Base-by-base conservation (phyloP, 2,329 filamentous ascomycete genomes). In the Cordyceps militaris region DNA sequence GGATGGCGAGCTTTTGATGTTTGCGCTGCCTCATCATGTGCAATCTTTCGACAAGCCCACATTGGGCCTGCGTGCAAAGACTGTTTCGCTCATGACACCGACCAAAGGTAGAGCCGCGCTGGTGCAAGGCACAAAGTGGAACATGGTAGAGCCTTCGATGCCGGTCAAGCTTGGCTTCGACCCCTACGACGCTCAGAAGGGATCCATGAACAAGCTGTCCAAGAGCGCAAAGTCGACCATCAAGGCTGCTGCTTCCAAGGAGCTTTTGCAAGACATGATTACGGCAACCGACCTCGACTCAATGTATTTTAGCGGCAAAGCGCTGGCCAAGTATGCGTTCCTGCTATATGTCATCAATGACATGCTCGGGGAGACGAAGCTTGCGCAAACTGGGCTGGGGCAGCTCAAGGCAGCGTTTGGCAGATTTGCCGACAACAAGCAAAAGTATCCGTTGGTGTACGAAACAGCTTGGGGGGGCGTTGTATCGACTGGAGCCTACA, bases 251-350 rank as follows among this genome's bases (percentile, higher is more conserved):
- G 88, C 90, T 1, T 76, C 79, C n/a, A 80, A 78, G 21, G 94
- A 99, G 69, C 75, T 96, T 1, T 80, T 82, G 1, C 86, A 94
- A 71, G 80, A 91, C 67, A 89, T 97, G 71, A 71, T 76, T n/a
- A 74, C 76, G 0, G 86, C 94, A 66, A 84, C 84, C 5, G 83
- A 94, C 62, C 76, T 89, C 36, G 82, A 93, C 68, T 96, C 91
- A 38, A 92, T 96, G 84, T 97, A 97, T 72, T 97, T 87, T 71
- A 89, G 88, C 64, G 94, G 94, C 64, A 97, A 93, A 77, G 83
- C 84, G 1, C 73, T 94, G 19, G 87, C 85, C 61, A 93, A 93
- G 68, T 92, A 91, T 70, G 89, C 87, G 1, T 76, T 77, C 16
- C 75, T 92, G 28, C 73, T 89, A 40, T 86, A 88, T 64, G 81